Evolutionary conservation across 305 asterid species (phyloP), one percentile per base, ranked within the genome.

Genomic region (Nicotiana rustica): DNA sequence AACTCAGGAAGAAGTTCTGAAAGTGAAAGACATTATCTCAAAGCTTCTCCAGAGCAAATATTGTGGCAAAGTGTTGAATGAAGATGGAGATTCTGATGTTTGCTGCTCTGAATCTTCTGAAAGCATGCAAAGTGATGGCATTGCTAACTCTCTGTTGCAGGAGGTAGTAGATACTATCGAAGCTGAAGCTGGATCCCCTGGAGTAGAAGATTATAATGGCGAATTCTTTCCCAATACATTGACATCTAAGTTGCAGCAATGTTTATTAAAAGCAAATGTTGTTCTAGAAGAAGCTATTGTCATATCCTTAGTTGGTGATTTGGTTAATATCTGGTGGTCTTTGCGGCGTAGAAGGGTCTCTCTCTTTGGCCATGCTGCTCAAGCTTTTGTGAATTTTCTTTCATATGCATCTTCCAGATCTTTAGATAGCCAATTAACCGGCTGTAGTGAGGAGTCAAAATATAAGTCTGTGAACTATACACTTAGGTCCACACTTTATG

Each of bases 331-430:
- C 83, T 97, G 97, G 94, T 88, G 95, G 97, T 91, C 94, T 82
- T 92, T 97, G 88, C 92, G 99, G 87, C 85, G 85, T 84, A 91
- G 98, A 89, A 89, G 93, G 88, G 93, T 95, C 85, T 91, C 93
- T 84, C 94, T 97, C 78, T 95, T 95, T 91, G 99, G 99, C 85
- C 94, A 91, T 80, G 95, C 99, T 6, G 98, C 99, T 89, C 92
- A 93, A 88, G 98, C 94, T 84, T 97, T 92, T 86, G 88, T 97
- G 70, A 91, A 89, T 82, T 97, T 87, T 88, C 98, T 97, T 82
- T 93, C 98, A 56, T 88, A 85, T 90, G 91, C 99, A 35, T 97
- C 98, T 88, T 86, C 89, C 79, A 88, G 87, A 82, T 85, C 85
- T 83, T 88, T 85, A 83, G 97, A 91, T 88, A 92, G 94, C 57